Conservation (phyloP, 2,329 filamentous ascomycete species). For the Niveomyces coronatus region DNA sequence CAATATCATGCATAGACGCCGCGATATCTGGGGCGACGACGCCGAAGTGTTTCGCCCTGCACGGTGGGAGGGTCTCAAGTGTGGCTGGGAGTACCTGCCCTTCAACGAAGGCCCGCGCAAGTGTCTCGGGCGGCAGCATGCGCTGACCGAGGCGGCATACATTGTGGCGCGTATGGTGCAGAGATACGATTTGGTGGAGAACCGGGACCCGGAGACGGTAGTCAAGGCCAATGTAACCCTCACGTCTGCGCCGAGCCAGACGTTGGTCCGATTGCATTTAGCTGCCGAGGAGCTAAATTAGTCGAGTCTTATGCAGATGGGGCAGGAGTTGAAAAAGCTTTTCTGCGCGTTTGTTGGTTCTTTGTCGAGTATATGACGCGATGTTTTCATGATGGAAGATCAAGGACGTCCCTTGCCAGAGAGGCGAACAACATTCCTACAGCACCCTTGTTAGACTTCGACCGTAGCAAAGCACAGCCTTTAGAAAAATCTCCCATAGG, state of each 20-base stretch:
- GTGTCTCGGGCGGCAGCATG: slow-evolving; percentile 64
- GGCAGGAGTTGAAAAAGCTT: neutral
- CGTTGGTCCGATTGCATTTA: slow-evolving; percentile 5
- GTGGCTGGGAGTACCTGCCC: slow-evolving; percentile 24
- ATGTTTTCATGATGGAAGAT: no score
- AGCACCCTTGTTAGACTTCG: no score
- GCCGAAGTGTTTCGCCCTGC: slow-evolving; percentile 26
- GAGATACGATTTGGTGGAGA: slow-evolving; percentile 19
- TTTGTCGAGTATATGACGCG: no score
- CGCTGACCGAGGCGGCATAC: slow-evolving; percentile 59
- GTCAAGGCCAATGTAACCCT: slow-evolving; percentile 2
- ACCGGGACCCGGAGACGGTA: neutral
- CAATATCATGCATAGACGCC: slow-evolving; percentile 23
- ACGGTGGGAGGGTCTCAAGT: slow-evolving; percentile 23
- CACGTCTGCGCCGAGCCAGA: slow-evolving; percentile 1
- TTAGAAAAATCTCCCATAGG: no score
- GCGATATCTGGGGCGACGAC: slow-evolving; percentile 26
- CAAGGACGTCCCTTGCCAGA: no score
- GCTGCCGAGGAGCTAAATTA: no score
- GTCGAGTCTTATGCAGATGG: neutral
- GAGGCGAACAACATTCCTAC: no score
- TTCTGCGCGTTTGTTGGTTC: no score
- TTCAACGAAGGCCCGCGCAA: slow-evolving; percentile 35
- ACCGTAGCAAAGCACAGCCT: no score
- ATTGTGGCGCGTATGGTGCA: slow-evolving; percentile 58